These are phyloP conservation scores for Dactylellina haptotyla DNA, from an alignment of 2,329 filamentous ascomycete species.

Conservation along the genomic window DNA sequence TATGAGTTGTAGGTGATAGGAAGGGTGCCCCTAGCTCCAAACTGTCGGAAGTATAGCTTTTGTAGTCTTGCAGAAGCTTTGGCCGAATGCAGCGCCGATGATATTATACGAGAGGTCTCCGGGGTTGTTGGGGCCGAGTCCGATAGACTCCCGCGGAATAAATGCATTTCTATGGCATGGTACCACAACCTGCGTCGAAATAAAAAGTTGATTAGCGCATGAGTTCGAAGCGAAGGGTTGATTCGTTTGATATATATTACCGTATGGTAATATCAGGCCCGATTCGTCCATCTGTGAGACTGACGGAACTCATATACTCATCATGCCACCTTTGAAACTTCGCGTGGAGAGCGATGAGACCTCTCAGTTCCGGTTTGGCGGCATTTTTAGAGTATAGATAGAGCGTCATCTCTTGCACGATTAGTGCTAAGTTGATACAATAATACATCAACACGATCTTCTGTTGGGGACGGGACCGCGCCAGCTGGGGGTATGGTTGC, in stretches of 20 bases:
- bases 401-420: conserved; percentile 18
- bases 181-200: conserved; percentile 26
- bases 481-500: conserved; percentile 47
- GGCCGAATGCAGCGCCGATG: conserved; percentile 10
- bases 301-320: conserved; percentile 20
- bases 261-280: conserved; percentile 25
- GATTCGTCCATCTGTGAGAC: conserved; percentile 6
- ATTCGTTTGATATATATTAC: conserved; percentile 9
- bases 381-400: conserved; percentile 32
- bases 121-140: conserved; percentile 12
- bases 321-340: conserved; percentile 27
- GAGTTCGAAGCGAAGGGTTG: not conserved
- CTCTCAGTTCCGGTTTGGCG: not conserved
- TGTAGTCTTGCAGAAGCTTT: conserved; percentile 18
- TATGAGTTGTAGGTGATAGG: conserved; percentile 35
- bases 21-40: conserved; percentile 32
- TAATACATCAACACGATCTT: conserved; percentile 23
- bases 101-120: conserved; percentile 41
- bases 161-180: conserved; percentile 35
- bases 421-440: conserved; percentile 24
- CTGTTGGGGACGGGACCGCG: conserved; percentile 19
- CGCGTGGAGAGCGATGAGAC: conserved; percentile 20
- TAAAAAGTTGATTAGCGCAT: not conserved
- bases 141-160: conserved; percentile 37
- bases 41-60: conserved; percentile 30